A percentile compares a stretch with the other conserved stretches of the same genome.
Evolutionary conservation across 345 rosid species (phyloP).

Genomic region (Eucalyptus melliodora): DNA sequence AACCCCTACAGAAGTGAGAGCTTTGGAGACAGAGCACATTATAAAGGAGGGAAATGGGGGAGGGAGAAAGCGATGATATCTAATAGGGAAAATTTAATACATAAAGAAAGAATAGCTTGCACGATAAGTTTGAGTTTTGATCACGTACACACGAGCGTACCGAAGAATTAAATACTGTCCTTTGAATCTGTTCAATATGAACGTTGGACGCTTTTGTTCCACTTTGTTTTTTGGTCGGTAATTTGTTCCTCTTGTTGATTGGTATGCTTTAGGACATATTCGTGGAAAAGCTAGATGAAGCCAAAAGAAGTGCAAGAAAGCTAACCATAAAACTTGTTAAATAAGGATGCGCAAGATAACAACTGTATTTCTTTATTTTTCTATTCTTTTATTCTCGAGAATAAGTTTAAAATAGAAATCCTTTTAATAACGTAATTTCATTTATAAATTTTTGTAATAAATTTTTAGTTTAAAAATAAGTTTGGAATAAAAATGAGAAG

Average conservation of each 20-base stretch:
- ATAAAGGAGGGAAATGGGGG: not conserved
- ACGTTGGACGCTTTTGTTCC: not conserved
- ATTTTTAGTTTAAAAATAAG: too few species aligned
- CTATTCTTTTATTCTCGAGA: fast-evolving
- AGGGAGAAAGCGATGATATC: not conserved
- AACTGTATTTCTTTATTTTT: fast-evolving
- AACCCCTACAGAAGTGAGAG: not conserved
- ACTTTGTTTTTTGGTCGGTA: too few species aligned
- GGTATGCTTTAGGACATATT: not conserved
- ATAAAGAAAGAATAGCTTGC: not conserved
- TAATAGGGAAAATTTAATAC: not conserved
- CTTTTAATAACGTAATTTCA: fast-evolving
- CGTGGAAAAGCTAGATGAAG: not conserved
- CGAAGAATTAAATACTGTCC: not conserved
- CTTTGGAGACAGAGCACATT: fast-evolving
- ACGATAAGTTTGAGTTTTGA: not conserved
- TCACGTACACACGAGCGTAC: not conserved
- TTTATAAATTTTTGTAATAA: fast-evolving
- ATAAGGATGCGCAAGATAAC: fast-evolving
- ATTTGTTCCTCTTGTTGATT: not conserved
- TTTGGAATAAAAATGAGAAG: not conserved
- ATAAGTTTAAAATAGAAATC: too few species aligned
- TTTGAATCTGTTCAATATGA: not conserved
- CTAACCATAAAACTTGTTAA: not conserved
- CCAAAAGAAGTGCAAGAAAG: not conserved